Conservation (phyloP, 352 stramenopile species). For the Phytophthora boehmeriae region DNA sequence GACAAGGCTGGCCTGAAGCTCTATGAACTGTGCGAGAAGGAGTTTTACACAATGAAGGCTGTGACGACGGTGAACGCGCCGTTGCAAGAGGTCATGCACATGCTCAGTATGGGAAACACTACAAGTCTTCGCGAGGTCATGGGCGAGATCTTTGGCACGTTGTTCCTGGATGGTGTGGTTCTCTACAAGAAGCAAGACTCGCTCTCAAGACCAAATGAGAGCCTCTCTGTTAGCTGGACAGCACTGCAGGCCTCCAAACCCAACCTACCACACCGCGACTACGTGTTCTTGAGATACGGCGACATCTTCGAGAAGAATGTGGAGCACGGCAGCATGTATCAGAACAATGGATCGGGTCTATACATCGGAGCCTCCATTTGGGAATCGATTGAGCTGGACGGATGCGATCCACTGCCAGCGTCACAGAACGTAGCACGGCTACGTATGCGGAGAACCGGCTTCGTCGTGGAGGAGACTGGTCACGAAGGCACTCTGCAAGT, state of each 20-base stretch:
- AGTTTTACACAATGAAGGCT: constrained; percentile 89
- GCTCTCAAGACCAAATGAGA: constrained; percentile 61
- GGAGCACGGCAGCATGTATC: constrained; percentile 62
- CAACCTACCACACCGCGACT: constrained; percentile 85
- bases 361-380: constrained; percentile 82
- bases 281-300: constrained; percentile 84
- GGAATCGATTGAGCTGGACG: constrained; percentile 86
- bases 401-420: constrained; percentile 66
- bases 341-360: constrained; percentile 63
- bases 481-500: constrained; percentile 64
- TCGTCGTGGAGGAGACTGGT: constrained; percentile 80
- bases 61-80: constrained; percentile 72
- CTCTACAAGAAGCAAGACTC: constrained; percentile 69
- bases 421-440: constrained; percentile 85
- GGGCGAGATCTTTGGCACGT: constrained; percentile 82
- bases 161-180: constrained; percentile 83
- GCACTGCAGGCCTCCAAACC: constrained; percentile 81
- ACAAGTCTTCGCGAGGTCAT: constrained; percentile 72
- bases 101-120: constrained; percentile 79
- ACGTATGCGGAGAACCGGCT: constrained; percentile 75
- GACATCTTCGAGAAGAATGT: constrained; percentile 80
- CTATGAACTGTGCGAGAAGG: constrained; percentile 79
- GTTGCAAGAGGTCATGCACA: constrained; percentile 82
- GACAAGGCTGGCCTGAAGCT: constrained; percentile 74
- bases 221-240: constrained; percentile 83